phyloP scores from a whole-genome alignment of 306 rosid genomes.

The Acacia melanoxylon region DNA sequence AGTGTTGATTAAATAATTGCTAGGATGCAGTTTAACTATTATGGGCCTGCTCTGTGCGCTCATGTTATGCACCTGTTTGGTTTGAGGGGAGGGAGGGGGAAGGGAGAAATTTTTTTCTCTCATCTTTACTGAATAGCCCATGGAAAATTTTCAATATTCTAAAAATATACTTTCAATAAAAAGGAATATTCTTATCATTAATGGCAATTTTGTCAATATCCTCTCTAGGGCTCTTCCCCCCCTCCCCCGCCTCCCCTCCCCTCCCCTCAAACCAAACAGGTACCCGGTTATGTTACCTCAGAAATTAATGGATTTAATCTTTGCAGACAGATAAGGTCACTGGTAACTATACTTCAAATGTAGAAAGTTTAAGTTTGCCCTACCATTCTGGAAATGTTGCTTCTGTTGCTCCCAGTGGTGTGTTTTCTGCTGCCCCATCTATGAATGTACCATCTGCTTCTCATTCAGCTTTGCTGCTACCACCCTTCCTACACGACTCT shows the following conservation, averaged over 20 bases:
- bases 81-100: no score
- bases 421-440: constrained; percentile 49
- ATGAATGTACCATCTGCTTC: constrained; percentile 56
- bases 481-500: constrained; percentile 43
- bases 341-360: constrained; percentile 30
- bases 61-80: background rate
- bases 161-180: no score
- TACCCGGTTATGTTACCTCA: constrained; percentile 16
- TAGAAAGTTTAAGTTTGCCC: constrained; percentile 34
- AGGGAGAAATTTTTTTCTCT: no score
- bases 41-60: background rate
- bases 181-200: no score
- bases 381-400: constrained; percentile 42
- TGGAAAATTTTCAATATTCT: no score
- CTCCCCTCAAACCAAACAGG: no score
- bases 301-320: constrained; percentile 27
- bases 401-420: constrained; percentile 50
- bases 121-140: no score
- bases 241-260: no score
- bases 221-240: no score
- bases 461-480: constrained; percentile 48
- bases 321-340: constrained; percentile 54
- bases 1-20: background rate
- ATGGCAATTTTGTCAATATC: no score
- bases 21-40: background rate